Conservation (phyloP, 306 rosid genomes). For the Sicyos edulis region DNA sequence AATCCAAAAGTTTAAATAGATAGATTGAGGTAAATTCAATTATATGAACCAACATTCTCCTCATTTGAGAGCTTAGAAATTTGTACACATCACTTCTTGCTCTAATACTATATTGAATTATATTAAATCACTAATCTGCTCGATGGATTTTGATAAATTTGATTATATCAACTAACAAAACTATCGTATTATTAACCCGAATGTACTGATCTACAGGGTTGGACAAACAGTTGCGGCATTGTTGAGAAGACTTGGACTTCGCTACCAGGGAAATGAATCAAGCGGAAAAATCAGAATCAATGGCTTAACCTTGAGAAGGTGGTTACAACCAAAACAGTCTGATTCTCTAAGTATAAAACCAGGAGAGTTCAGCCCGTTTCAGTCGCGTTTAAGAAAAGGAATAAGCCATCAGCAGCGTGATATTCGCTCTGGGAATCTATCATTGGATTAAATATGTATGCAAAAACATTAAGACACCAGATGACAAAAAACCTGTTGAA, state of each 20-base stretch:
- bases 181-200: constrained; percentile 16
- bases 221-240: constrained; percentile 73
- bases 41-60: too few relatives aligned
- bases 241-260: constrained; percentile 70
- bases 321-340: constrained; percentile 76
- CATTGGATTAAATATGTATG: constrained; percentile 42
- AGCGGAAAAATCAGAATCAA: constrained; percentile 67
- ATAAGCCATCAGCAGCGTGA: constrained; percentile 69
- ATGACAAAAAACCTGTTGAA: constrained; percentile 6
- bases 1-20: too few relatives aligned
- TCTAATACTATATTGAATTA: too few relatives aligned
- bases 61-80: too few relatives aligned
- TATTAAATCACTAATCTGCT: too few relatives aligned
- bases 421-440: constrained; percentile 60
- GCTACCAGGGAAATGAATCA: constrained; percentile 69
- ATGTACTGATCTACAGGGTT: constrained; percentile 46
- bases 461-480: constrained; percentile 23
- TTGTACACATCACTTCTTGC: too few relatives aligned
- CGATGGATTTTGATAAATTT: too few relatives aligned
- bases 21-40: too few relatives aligned
- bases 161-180: not conserved
- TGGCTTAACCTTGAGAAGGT: constrained; percentile 53
- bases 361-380: constrained; percentile 51
- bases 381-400: constrained; percentile 55
- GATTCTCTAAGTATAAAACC: constrained; percentile 56